Base-by-base conservation (phyloP, 768 basidiomycete species). In the Tephrocybe sp. region DNA sequence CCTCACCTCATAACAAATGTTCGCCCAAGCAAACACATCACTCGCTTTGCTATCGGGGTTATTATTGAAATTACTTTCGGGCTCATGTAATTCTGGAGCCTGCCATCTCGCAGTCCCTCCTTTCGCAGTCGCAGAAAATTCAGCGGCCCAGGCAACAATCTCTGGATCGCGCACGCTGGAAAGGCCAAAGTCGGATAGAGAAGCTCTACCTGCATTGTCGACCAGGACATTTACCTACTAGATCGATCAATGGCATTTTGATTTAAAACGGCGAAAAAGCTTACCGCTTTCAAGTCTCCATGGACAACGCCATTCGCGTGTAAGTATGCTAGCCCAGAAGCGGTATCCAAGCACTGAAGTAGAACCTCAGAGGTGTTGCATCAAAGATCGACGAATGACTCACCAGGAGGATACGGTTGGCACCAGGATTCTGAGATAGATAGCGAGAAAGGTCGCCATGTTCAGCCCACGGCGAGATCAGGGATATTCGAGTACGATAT, bases 391-490 rank as follows among this genome's bases (percentile, higher is more conserved):
- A 30, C 64, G 63, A 30, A n/a, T n/a, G 6, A 7, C 12, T 6
- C 49, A 73, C 73, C 54, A 75, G 50, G n/a, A 52, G 52, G 21
- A 63, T 52, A 34, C 67, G 60, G 50, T 61, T 55, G 37, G 53
- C 58, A 5, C 34, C 15, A 11, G 63, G 57, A 21, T 65, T 57
- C 13, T 2, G 5, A 26, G 53, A 42, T 24, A 74, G 63, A 57
- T 65, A 72, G 1, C 59, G 34, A 26, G 28, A 49, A 5, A 72
- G 44, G 21, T 65, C 62, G 66, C 49, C 53, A 21, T 55, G 47
- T n/a, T 49, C 44, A n/a, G 45, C 45, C 53, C 53, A 55, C 16
- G 49, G 73, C 5, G 73, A 73, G 42, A 75, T 66, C n/a, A 76
- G 60, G 25, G 62, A 56, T 25, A 65, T 25, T 44, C 62, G 52